phyloP scores from a whole-genome alignment of 805 yeast species.

The Nakazawaea wickerhamii region DNA sequence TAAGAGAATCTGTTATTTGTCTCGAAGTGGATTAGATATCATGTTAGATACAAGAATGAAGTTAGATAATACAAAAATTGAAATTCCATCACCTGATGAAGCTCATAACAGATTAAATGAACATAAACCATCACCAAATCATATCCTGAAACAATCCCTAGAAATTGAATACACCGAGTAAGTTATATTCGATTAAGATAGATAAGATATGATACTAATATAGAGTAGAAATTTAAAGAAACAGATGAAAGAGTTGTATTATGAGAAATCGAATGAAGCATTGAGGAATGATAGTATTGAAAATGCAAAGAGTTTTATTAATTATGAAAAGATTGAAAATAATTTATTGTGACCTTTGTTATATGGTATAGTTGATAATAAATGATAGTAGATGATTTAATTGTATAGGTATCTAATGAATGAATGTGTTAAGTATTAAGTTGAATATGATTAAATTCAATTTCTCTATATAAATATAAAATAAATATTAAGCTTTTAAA shows the following conservation, averaged over 20 bases:
- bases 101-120: background rate
- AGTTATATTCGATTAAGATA: background rate
- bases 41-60: too few relatives aligned
- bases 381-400: too few relatives aligned
- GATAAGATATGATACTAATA: background rate
- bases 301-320: constrained; percentile 1
- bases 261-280: constrained; percentile 4
- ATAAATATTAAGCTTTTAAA: constrained; percentile 19
- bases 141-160: background rate
- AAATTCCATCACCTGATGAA: background rate
- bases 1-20: too few relatives aligned
- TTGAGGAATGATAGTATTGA: constrained; percentile 6
- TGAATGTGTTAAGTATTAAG: background rate
- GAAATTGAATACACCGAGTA: constrained; percentile 10
- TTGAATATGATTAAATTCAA: background rate
- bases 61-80: too few relatives aligned
- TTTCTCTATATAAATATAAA: too few relatives aligned
- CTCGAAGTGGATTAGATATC: too few relatives aligned
- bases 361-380: background rate
- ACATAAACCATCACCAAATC: background rate
- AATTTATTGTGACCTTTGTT: background rate
- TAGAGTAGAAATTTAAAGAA: constrained; percentile 5
- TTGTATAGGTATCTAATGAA: too few relatives aligned
- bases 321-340: constrained; percentile 5
- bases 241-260: constrained; percentile 7